These are phyloP conservation scores for Torulaspora pretoriensis DNA, from an alignment of 1,139 yeast species.

Conservation along the genomic window DNA sequence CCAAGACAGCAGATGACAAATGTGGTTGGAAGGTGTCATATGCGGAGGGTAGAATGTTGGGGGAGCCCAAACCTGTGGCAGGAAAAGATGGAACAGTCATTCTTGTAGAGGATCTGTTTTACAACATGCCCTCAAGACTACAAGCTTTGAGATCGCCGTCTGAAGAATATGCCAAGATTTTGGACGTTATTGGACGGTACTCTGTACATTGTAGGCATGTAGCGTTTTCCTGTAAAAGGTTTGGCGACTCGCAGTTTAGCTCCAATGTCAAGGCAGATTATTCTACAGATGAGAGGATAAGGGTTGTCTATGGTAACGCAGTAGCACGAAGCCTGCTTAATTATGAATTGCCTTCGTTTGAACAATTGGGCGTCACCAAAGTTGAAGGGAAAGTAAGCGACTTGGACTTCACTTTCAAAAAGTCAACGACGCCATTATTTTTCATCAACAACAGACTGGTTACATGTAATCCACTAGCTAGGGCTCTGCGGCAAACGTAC, in stretches of 20 bases:
- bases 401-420: conserved; percentile 68
- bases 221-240: conserved; percentile 75
- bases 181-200: conserved; percentile 82
- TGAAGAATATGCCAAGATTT: conserved; percentile 71
- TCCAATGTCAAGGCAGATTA: conserved; percentile 49
- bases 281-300: conserved; percentile 59
- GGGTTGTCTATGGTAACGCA: conserved; percentile 66
- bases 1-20: conserved; percentile 56
- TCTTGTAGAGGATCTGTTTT: conserved; percentile 82
- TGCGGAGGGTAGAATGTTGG: conserved; percentile 54
- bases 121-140: conserved; percentile 77
- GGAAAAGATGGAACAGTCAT: conserved; percentile 87
- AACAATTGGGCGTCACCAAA: conserved; percentile 45
- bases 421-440: conserved; percentile 61
- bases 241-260: conserved; percentile 60
- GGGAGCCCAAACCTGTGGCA: conserved; percentile 70
- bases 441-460: conserved; percentile 85
- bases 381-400: conserved; percentile 64
- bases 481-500: conserved; percentile 65
- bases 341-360: conserved; percentile 37
- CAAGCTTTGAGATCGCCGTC: conserved; percentile 59
- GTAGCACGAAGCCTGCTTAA: conserved; percentile 64
- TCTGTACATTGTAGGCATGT: conserved; percentile 68
- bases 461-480: conserved; percentile 69
- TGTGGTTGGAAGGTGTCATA: conserved; percentile 70